Evolutionary conservation across 2,329 filamentous ascomycete species (phyloP).

Genomic region (Fusarium sp.): DNA sequence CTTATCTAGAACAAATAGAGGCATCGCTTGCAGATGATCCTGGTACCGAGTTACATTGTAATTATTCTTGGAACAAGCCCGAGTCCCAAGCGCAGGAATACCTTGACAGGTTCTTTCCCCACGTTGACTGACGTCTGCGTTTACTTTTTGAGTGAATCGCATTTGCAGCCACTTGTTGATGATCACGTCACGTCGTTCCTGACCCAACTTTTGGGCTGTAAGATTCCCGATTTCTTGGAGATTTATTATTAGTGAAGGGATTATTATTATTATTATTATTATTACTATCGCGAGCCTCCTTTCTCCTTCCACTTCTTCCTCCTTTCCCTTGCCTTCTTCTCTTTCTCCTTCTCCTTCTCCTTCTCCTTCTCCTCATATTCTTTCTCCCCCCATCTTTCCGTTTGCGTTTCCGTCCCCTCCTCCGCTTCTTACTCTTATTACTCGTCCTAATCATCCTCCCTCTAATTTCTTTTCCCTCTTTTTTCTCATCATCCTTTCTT

Average conservation of each 20-base stretch:
- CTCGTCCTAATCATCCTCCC: constrained; percentile 1
- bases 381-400: constrained; percentile 25
- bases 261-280: neutral
- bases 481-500: constrained; percentile 12
- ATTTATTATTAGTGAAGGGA: neutral
- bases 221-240: constrained; percentile 10
- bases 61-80: constrained; percentile 32
- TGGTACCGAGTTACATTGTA: constrained; percentile 6
- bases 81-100: neutral
- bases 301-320: constrained; percentile 17
- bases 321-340: constrained; percentile 17
- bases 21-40: constrained; percentile 10
- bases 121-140: constrained; percentile 22
- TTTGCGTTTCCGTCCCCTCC: constrained; percentile 16
- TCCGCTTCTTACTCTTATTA: constrained; percentile 9
- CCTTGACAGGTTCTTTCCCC: constrained; percentile 21
- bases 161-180: constrained; percentile 4
- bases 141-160: constrained; percentile 14
- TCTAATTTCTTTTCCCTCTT: neutral
- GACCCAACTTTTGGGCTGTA: constrained; percentile 20
- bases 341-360: constrained; percentile 16
- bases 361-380: constrained; percentile 4
- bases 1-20: constrained; percentile 10
- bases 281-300: constrained; percentile 26
- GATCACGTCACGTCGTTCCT: constrained; percentile 14